Percentiles rank a stretch among this genome's conserved stretches.
phyloP scores from a whole-genome alignment of 768 basidiomycete species.

The Leccinum truebloodii region DNA sequence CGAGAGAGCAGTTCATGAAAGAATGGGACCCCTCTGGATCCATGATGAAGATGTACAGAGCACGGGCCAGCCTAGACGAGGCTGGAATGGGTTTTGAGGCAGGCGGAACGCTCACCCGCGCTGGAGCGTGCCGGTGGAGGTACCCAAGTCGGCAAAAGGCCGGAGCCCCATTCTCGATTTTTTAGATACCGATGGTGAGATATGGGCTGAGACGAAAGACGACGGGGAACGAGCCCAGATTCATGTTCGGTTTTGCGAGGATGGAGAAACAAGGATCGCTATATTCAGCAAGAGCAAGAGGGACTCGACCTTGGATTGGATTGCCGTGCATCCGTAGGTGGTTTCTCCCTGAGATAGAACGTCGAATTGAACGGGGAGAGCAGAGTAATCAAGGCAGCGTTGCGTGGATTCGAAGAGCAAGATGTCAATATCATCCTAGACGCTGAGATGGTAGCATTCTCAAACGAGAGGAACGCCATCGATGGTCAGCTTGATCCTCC shows the following conservation, averaged over 20 bases:
- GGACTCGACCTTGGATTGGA: slow-evolving; percentile 77
- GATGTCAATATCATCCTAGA: slow-evolving; percentile 62
- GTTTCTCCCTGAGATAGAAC: not conserved
- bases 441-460: slow-evolving; percentile 89
- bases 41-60: slow-evolving; percentile 55
- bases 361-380: slow-evolving; percentile 8
- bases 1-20: slow-evolving; percentile 63
- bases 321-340: slow-evolving; percentile 55
- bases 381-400: slow-evolving; percentile 60
- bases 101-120: slow-evolving; percentile 37
- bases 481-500: slow-evolving; percentile 56
- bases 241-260: slow-evolving; percentile 59
- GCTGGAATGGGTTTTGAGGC: slow-evolving; percentile 49
- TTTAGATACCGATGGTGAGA: slow-evolving; percentile 24
- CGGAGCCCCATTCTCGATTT: slow-evolving; percentile 51
- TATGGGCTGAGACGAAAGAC: slow-evolving; percentile 93
- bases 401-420: slow-evolving; percentile 44
- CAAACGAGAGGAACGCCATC: slow-evolving; percentile 53
- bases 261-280: slow-evolving; percentile 49
- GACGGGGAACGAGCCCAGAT: slow-evolving; percentile 96
- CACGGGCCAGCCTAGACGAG: slow-evolving; percentile 58
- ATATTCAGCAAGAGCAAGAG: slow-evolving; percentile 90
- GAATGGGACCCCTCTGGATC: slow-evolving; percentile 64
- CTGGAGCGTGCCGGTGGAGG: slow-evolving; percentile 65
- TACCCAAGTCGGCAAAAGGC: slow-evolving; percentile 85